Percentiles rank a stretch among this genome's conserved stretches.
Evolutionary conservation across 2,329 filamentous ascomycete genomes (phyloP).

Genomic region (Aspergillus ochraceoroseus): DNA sequence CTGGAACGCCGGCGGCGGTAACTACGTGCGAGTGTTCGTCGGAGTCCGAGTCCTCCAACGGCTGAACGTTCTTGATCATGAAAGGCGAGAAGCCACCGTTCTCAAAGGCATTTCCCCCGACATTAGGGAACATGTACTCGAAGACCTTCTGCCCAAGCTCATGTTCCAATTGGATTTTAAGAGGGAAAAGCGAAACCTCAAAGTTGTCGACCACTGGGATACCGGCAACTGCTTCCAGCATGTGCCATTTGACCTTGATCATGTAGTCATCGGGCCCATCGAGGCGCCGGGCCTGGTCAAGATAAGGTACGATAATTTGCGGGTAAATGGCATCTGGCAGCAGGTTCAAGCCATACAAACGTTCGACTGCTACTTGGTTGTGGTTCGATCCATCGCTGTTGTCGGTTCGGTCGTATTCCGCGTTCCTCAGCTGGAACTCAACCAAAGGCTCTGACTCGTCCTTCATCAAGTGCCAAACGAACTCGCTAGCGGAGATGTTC

Average conservation of each 20-base stretch:
- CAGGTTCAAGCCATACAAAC: constrained; percentile 82
- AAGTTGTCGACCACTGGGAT: constrained; percentile 97
- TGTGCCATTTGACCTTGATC: constrained; percentile 93
- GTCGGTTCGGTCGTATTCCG: constrained; percentile 90
- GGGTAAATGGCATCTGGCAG: constrained; percentile 88
- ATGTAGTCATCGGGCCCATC: constrained; percentile 67
- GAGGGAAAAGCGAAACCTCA: constrained; percentile 85
- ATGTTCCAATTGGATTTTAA: constrained; percentile 88
- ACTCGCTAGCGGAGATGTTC: constrained; percentile 90
- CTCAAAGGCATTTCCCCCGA: constrained; percentile 54
- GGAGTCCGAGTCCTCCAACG: constrained; percentile 48
- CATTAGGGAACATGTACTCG: constrained; percentile 93
- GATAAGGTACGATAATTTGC: constrained; percentile 88
- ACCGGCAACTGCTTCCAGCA: constrained; percentile 95
- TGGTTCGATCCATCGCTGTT: constrained; percentile 95
- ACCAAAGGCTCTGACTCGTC: constrained; percentile 82
- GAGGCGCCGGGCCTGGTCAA: constrained; percentile 58
- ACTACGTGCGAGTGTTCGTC: constrained; percentile 23
- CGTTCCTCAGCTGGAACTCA: constrained; percentile 85
- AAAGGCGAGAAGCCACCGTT: constrained; percentile 49
- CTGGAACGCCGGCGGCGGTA: constrained; percentile 37
- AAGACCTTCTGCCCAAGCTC: constrained; percentile 91
- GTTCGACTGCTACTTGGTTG: constrained; percentile 83
- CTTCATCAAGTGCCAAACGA: constrained; percentile 93
- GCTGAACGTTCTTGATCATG: constrained; percentile 51